Base-by-base conservation (phyloP, 1,284 basidiomycete species). In the Ceratobasidium sp. region DNA sequence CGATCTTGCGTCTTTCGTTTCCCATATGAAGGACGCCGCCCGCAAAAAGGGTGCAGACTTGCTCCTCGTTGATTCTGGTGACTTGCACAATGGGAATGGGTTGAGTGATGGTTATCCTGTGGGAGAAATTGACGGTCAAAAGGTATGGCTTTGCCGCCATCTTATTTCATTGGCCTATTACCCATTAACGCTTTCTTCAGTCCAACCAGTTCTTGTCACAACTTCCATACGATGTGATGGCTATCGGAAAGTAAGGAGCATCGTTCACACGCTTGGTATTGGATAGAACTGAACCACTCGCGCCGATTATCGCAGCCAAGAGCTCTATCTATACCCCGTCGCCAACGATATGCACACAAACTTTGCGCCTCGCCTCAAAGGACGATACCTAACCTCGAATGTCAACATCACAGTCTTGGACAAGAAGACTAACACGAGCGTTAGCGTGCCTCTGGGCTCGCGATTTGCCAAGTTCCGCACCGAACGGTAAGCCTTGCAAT, bases 81-180 rank as follows among this genome's bases (percentile, higher is more conserved):
- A 95, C 80, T 81, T 95, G 74, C 94, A 94, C 77, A 93, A 95
- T 79, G 93, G 90, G 1, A 93, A 92, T 61, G 90, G 90, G 0
- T 81, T 91, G 13, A 88, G 89, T 0, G 94, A 95, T 78, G 91
- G 90, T 0, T 91, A 84, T 79, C 89, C 90, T 19, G 78, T 86
- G 1, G 90, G 91, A n/a, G 87, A 88, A 5, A 84, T 92, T 19
- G 90, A 92, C 79, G 91, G 85, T n/a, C 91, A 92, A 76, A 89
- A 89, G 75, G 91, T 91, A 34, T n/a, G n/a, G n/a, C n/a, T n/a
- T n/a, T n/a, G n/a, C n/a, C 27, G 43, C 2, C 16, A 8, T 22
- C 48, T 27, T 13, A n/a, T n/a, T n/a, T n/a, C n/a, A n/a, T n/a
- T n/a, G n/a, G n/a, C n/a, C n/a, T n/a, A n/a, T n/a, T n/a, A n/a